Percentiles rank a stretch among this genome's conserved stretches.
phyloP scores from a whole-genome alignment of 768 basidiomycete genomes.

The Mycena galericulata region DNA sequence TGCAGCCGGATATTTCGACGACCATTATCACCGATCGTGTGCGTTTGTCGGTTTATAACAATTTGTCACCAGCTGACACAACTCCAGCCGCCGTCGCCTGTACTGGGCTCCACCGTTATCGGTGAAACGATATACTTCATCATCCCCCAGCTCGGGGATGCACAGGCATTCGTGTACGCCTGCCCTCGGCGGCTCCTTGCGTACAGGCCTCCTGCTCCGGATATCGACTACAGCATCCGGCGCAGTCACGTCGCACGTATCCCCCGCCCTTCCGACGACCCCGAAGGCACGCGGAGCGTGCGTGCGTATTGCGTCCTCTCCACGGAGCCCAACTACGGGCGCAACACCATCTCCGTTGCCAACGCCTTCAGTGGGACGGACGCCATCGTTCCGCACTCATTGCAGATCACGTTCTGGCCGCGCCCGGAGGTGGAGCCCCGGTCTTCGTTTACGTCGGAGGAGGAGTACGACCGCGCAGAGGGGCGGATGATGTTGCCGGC shows the following conservation, averaged over 20 bases:
- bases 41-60: not conserved
- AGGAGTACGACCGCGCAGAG: not conserved
- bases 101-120: conserved; percentile 20
- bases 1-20: not conserved
- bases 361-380: not conserved
- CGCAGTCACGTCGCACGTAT: conserved; percentile 35
- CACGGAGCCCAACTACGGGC: conserved; percentile 24
- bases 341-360: conserved; percentile 28
- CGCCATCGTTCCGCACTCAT: not conserved
- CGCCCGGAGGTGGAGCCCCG: conserved; percentile 9
- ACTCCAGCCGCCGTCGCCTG: not conserved
- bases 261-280: not conserved
- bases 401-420: conserved; percentile 35
- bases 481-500: conserved; percentile 7
- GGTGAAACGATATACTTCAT: conserved; percentile 24
- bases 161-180: conserved; percentile 23
- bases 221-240: conserved; percentile 21
- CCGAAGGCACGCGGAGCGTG: not conserved
- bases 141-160: not conserved
- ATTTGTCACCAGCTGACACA: not conserved
- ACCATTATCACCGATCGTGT: conserved; percentile 21
- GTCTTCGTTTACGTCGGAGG: not conserved
- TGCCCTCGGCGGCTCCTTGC: conserved; percentile 29
- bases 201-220: not conserved
- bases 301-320: conserved; percentile 25